phyloP scores from a whole-genome alignment of 2,329 filamentous ascomycete genomes.

The Aspergillus ochraceus region DNA sequence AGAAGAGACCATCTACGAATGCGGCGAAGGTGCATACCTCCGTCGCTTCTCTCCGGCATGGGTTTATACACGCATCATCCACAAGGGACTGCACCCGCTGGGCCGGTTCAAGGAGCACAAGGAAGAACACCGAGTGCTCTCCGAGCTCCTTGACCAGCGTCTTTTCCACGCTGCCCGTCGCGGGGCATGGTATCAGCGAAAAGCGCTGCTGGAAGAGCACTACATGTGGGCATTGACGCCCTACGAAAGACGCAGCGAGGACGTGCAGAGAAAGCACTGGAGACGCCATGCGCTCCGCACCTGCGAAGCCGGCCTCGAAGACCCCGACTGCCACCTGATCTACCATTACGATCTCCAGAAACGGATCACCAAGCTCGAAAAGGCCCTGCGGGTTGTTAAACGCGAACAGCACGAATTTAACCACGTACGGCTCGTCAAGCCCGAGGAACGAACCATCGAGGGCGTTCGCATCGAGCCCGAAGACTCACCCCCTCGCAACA shows the following conservation, averaged over 20 bases:
- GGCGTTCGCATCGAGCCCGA: constrained; percentile 75
- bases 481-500: constrained; percentile 34
- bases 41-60: constrained; percentile 87
- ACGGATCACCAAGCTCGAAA: constrained; percentile 87
- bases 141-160: constrained; percentile 73
- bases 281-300: constrained; percentile 72
- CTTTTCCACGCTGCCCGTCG: constrained; percentile 83
- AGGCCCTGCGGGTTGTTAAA: constrained; percentile 75
- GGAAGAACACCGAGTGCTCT: constrained; percentile 72
- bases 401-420: constrained; percentile 90
- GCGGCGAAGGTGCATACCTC: constrained; percentile 83
- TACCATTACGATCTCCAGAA: constrained; percentile 95
- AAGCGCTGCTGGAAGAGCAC: constrained; percentile 89
- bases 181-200: constrained; percentile 93
- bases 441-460: constrained; percentile 71
- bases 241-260: constrained; percentile 49
- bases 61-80: constrained; percentile 88
- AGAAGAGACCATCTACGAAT: constrained; percentile 74
- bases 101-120: constrained; percentile 79
- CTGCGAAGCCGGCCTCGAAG: constrained; percentile 83
- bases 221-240: constrained; percentile 73
- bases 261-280: constrained; percentile 78
- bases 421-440: constrained; percentile 75
- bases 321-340: constrained; percentile 84
- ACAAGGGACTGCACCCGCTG: constrained; percentile 78